Conservation (phyloP, 805 yeast species). For the Ogataea allantospora region DNA sequence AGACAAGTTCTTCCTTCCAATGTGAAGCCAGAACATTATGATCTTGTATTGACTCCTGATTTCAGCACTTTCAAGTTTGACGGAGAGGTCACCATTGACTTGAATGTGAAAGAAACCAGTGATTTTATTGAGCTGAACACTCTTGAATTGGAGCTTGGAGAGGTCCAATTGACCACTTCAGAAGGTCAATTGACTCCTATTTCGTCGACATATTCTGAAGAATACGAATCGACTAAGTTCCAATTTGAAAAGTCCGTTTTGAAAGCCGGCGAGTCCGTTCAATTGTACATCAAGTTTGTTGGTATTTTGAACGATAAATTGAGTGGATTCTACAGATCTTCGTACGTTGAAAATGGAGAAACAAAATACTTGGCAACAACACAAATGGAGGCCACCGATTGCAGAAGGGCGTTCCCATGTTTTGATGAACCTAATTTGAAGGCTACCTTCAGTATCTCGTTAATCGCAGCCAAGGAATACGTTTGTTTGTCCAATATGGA, state of each 20-base stretch:
- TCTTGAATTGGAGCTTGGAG: constrained; percentile 28
- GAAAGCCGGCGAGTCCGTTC: constrained; percentile 31
- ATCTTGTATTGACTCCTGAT: constrained; percentile 46
- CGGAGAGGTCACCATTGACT: constrained; percentile 53
- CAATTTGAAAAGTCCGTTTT: constrained; percentile 45
- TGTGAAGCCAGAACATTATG: constrained; percentile 77
- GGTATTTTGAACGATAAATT: constrained; percentile 52
- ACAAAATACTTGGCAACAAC: constrained; percentile 51
- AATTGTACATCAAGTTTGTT: constrained; percentile 37
- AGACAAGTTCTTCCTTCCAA: constrained; percentile 39
- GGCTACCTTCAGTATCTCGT: constrained; percentile 52
- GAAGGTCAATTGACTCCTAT: constrained; percentile 24
- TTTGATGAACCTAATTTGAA: constrained; percentile 56
- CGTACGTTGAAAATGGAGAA: constrained; percentile 43
- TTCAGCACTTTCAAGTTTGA: constrained; percentile 43
- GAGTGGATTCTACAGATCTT: constrained; percentile 57
- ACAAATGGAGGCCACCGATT: constrained; percentile 61
- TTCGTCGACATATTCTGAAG: constrained; percentile 38
- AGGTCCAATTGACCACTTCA: constrained; percentile 18
- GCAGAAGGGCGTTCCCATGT: constrained; percentile 59
- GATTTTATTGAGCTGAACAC: constrained; percentile 47
- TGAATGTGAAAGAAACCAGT: constrained; percentile 46
- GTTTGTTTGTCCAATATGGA: constrained; percentile 52
- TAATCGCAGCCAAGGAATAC: constrained; percentile 37
- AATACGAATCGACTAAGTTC: constrained; percentile 64